Evolutionary conservation across 768 basidiomycete genomes (phyloP).

Genomic region (Suillus bovinus): DNA sequence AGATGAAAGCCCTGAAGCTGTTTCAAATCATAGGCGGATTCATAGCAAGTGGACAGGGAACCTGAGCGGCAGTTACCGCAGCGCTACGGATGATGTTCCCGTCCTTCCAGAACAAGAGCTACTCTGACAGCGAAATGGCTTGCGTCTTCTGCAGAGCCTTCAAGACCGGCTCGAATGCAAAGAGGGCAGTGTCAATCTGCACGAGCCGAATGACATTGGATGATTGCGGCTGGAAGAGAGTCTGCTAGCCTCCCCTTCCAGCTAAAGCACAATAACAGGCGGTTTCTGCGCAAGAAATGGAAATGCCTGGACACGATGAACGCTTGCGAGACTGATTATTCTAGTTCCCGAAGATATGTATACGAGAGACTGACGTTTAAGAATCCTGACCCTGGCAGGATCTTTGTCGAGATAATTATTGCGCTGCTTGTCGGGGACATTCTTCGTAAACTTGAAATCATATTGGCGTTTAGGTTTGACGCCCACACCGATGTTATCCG

Average conservation of each 20-base stretch:
- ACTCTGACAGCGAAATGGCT: constrained; percentile 45
- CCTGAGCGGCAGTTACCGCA: neutral
- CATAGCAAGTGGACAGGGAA: constrained; percentile 30
- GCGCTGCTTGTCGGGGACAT: constrained; percentile 36
- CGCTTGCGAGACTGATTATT: constrained; percentile 51
- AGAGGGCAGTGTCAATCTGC: constrained; percentile 61
- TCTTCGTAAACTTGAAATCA: constrained; percentile 40
- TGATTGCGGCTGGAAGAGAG: constrained; percentile 41
- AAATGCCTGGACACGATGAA: constrained; percentile 56
- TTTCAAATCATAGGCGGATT: constrained; percentile 43
- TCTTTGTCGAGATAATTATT: constrained; percentile 40
- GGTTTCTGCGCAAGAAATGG: constrained; percentile 46
- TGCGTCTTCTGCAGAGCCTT: constrained; percentile 50
- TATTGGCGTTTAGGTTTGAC: constrained; percentile 37
- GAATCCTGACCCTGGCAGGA: constrained; percentile 33
- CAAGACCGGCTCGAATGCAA: constrained; percentile 65
- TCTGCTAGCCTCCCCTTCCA: constrained; percentile 44
- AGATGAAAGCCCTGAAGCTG: constrained; percentile 31
- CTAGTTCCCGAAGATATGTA: constrained; percentile 51
- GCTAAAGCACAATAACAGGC: constrained; percentile 53
- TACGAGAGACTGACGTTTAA: constrained; percentile 55
- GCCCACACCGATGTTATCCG: constrained; percentile 39
- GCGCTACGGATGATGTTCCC: constrained; percentile 20
- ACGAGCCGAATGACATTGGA: constrained; percentile 44
- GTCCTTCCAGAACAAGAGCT: constrained; percentile 55